These are phyloP conservation scores for Lotus japonicus DNA, from an alignment of 306 rosid genomes.

Conservation along the genomic window DNA sequence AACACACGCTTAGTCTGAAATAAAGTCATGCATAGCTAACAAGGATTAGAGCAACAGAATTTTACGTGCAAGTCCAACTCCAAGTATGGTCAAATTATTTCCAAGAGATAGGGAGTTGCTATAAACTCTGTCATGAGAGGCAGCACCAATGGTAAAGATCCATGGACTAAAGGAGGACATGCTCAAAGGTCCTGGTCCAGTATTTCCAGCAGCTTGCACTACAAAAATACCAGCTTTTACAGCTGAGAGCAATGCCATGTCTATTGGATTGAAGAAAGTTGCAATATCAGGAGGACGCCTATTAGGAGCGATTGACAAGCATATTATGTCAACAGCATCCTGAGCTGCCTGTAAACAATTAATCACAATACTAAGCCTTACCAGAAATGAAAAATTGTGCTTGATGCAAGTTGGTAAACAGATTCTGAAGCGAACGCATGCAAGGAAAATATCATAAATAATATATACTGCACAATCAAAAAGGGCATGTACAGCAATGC, in stretches of 20 bases:
- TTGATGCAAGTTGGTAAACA: neutral
- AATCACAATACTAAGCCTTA: conserved; percentile 3
- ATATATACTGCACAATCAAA: too few relatives aligned
- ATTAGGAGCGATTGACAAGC: conserved; percentile 91
- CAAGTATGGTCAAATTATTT: conserved; percentile 70
- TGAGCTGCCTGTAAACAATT: conserved; percentile 74
- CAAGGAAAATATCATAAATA: neutral
- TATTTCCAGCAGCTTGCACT: conserved; percentile 99
- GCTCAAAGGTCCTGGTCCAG: conserved; percentile 94
- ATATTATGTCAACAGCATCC: conserved; percentile 84
- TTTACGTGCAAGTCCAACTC: conserved; percentile 95
- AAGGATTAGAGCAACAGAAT: conserved; percentile 22
- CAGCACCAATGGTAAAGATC: conserved; percentile 89
- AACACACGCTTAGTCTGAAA: neutral
- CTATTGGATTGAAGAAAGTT: conserved; percentile 93
- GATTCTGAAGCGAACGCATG: neutral
- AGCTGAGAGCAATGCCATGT: conserved; percentile 92
- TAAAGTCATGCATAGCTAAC: conserved; percentile 11
- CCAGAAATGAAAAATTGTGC: neutral
- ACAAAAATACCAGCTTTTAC: conserved; percentile 86
- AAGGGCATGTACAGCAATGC: conserved; percentile 1
- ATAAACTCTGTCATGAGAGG: conserved; percentile 79
- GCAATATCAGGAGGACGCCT: conserved; percentile 91
- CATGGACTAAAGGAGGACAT: conserved; percentile 97
- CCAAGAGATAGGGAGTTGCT: conserved; percentile 79